Percentiles rank a stretch among this genome's conserved stretches.
These are phyloP conservation scores for Saccharomyces paradoxus DNA, from an alignment of 805 yeast genomes.

Conservation along the genomic window DNA sequence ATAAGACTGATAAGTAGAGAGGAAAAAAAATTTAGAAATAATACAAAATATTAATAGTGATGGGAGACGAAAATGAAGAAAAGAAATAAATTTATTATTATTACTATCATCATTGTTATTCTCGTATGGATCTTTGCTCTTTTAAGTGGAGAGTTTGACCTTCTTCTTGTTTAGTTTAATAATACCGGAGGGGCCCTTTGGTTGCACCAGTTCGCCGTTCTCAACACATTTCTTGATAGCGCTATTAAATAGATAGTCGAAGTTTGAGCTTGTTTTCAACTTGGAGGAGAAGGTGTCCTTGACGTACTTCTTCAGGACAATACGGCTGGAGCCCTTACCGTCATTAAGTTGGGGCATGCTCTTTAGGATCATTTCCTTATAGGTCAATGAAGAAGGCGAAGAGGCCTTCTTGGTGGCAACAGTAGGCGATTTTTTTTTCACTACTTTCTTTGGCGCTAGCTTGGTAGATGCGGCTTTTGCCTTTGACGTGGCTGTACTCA, in stretches of 20 bases:
- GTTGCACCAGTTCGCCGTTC: slow-evolving; percentile 69
- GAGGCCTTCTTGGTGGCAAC: slow-evolving; percentile 4
- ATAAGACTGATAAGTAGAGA: neutral
- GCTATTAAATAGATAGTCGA: slow-evolving; percentile 58
- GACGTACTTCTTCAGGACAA: slow-evolving; percentile 77
- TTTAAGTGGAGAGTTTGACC: slow-evolving; percentile 23
- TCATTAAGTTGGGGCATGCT: slow-evolving; percentile 68
- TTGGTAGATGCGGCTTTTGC: slow-evolving; percentile 6
- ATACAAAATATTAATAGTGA: neutral
- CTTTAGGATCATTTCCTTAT: slow-evolving; percentile 34
- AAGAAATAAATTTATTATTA: neutral
- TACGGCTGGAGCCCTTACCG: slow-evolving; percentile 78
- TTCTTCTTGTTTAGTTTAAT: slow-evolving; percentile 21
- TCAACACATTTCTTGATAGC: slow-evolving; percentile 79
- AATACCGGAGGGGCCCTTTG: slow-evolving; percentile 62
- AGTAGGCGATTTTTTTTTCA: neutral
- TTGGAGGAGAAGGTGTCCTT: slow-evolving; percentile 39
- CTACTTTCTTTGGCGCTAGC: neutral
- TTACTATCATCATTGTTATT: neutral
- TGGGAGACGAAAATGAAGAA: neutral
- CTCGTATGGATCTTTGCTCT: neutral
- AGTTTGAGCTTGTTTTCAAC: slow-evolving; percentile 49
- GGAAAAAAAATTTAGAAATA: neutral
- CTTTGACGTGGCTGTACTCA: slow-evolving; percentile 13
- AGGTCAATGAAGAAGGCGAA: slow-evolving; percentile 11